Evolutionary conservation across 495 filamentous ascomycete species (phyloP).

Genomic region (Lophiotrema nucula): DNA sequence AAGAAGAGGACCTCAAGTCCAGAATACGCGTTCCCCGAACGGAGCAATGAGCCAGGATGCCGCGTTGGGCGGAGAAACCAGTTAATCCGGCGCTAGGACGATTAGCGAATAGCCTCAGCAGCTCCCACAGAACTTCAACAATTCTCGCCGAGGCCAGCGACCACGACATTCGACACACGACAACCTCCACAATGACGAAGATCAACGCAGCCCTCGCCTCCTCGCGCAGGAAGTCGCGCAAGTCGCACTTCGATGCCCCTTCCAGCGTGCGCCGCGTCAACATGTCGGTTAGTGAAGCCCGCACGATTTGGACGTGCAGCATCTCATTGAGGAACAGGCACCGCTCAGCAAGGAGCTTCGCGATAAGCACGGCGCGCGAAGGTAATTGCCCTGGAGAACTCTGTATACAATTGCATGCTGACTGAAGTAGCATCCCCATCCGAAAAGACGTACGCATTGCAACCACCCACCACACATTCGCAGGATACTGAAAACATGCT

Average conservation of each 20-base stretch:
- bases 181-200: constrained; percentile 52
- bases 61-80: not conserved
- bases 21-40: not conserved
- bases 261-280: constrained; percentile 86
- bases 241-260: constrained; percentile 91
- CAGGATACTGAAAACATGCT: constrained; percentile 2
- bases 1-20: not conserved
- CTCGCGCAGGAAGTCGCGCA: constrained; percentile 94
- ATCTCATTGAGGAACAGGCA: constrained; percentile 44
- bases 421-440: constrained; percentile 93
- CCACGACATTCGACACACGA: constrained; percentile 17
- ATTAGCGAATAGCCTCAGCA: constrained; percentile 24
- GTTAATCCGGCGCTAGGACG: constrained; percentile 12
- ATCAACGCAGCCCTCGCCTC: constrained; percentile 44
- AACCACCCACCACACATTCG: not conserved
- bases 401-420: not conserved
- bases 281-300: constrained; percentile 53
- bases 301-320: constrained; percentile 41
- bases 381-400: constrained; percentile 7
- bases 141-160: constrained; percentile 17
- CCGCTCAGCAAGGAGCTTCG: constrained; percentile 92
- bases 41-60: not conserved
- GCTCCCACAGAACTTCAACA: constrained; percentile 17
- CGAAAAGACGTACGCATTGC: constrained; percentile 67
- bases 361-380: constrained; percentile 87